Evolutionary conservation across 1,284 basidiomycete species (phyloP).

Genomic region (Ustilago shanxiensis): DNA sequence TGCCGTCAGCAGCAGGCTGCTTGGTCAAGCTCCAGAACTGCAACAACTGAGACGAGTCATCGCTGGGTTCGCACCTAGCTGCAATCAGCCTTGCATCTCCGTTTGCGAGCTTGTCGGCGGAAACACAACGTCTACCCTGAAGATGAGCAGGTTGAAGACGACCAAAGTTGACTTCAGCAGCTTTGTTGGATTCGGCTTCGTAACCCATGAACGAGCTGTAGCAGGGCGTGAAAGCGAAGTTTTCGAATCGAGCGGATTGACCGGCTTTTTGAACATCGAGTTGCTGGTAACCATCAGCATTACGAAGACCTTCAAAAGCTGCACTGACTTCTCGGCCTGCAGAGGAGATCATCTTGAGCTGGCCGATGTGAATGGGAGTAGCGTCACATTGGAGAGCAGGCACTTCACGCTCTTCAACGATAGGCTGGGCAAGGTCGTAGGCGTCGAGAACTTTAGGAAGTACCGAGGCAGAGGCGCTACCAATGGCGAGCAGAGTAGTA

Average conservation of each 20-base stretch:
- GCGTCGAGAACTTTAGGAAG: conserved; percentile 38
- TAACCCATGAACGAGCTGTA: conserved; percentile 43
- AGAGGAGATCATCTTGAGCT: conserved; percentile 40
- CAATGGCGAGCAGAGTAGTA: conserved; percentile 36
- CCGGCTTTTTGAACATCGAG: conserved; percentile 47
- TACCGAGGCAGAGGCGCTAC: conserved; percentile 40
- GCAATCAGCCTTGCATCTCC: conserved; percentile 32
- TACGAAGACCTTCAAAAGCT: conserved; percentile 50
- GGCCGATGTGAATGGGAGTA: conserved; percentile 29
- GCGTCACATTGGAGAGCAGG: conserved; percentile 32
- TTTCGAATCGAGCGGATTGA: conserved; percentile 29
- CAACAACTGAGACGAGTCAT: conserved; percentile 51
- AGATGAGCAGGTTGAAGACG: conserved; percentile 50
- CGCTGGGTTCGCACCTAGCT: conserved; percentile 36
- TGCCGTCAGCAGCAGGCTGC: conserved; percentile 27
- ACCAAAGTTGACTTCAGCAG: conserved; percentile 43
- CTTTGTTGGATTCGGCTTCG: conserved; percentile 43
- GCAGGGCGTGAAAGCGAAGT: conserved; percentile 50
- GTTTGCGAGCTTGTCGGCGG: conserved; percentile 30
- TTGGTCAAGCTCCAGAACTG: conserved; percentile 57
- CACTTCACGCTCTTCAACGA: conserved; percentile 45
- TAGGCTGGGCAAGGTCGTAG: conserved; percentile 44
- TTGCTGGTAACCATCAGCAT: conserved; percentile 42
- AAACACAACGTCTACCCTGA: conserved; percentile 46
- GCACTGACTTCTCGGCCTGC: conserved; percentile 30